These are phyloP conservation scores for Hippophae gyantsensis DNA, from an alignment of 306 rosid genomes.

Conservation along the genomic window DNA sequence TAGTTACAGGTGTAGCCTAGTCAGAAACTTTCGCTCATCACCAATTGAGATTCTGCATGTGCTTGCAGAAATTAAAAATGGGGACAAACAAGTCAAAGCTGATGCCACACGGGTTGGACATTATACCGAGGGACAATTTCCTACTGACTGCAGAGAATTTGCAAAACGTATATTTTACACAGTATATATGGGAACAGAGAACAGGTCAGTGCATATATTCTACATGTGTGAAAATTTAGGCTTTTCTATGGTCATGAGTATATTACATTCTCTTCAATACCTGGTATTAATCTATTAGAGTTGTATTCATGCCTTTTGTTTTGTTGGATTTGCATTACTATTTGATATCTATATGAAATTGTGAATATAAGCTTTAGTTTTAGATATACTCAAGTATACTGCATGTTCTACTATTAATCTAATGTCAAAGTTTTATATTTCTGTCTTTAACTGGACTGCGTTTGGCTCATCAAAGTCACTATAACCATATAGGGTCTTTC, in stretches of 20 bases:
- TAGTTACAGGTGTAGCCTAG: no score
- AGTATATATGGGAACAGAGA: conserved; percentile 92
- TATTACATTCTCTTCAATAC: no score
- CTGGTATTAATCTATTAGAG: no score
- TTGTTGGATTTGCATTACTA: background rate
- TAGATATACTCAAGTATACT: no score
- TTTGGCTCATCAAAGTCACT: no score
- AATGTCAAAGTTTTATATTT: no score
- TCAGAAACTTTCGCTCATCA: background rate
- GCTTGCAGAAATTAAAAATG: conserved; percentile 65
- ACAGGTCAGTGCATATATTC: conserved; percentile 40
- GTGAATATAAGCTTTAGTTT: background rate
- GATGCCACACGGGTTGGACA: conserved; percentile 87
- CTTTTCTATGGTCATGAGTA: no score
- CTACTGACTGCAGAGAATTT: conserved; percentile 82
- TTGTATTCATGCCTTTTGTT: background rate
- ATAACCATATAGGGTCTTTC: no score
- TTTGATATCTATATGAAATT: background rate
- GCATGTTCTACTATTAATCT: no score
- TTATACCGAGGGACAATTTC: conserved; percentile 73
- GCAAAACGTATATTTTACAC: conserved; percentile 82
- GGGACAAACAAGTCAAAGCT: conserved; percentile 86
- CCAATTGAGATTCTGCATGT: conserved; percentile 21
- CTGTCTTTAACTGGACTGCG: no score
- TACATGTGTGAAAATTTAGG: background rate